Evolutionary conservation across 306 rosid species (phyloP).

Genomic region (Astragalus glycyphyllos): DNA sequence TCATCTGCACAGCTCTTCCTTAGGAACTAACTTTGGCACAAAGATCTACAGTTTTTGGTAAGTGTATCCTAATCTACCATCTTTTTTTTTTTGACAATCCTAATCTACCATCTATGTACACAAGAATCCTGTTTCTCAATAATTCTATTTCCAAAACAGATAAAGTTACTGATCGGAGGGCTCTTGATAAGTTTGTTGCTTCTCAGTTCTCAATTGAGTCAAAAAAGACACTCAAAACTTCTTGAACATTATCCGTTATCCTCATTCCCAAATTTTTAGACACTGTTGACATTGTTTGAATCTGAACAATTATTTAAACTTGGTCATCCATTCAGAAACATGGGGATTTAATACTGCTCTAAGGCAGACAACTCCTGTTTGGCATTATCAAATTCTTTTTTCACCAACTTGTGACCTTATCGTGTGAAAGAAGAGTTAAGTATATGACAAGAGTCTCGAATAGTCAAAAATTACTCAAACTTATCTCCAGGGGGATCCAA

Average conservation of each 20-base stretch:
- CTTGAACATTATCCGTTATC: no score
- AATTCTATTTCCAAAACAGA: constrained; percentile 23
- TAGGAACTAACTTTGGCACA: constrained; percentile 24
- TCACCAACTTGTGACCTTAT: not conserved
- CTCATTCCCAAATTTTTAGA: no score
- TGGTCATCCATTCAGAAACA: not conserved
- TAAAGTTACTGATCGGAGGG: constrained; percentile 91
- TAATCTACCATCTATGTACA: constrained; percentile 46
- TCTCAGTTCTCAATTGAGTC: constrained; percentile 91
- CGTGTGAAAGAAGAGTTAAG: no score
- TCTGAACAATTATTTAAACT: no score
- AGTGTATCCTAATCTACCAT: constrained; percentile 43
- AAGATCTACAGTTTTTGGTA: constrained; percentile 24
- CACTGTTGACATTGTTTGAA: no score
- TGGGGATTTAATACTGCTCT: not conserved
- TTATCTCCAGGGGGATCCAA: no score
- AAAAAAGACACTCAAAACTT: constrained; percentile 35
- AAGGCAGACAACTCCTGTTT: not conserved
- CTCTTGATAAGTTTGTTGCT: constrained; percentile 93
- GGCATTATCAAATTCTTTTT: not conserved
- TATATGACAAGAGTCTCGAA: no score
- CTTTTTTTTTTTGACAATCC: no score
- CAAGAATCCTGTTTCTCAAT: constrained; percentile 5
- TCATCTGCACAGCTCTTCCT: not conserved
- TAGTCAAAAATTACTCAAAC: no score